phyloP scores from a whole-genome alignment of 352 stramenopile genomes.

The Globisporangium orthogonon region DNA sequence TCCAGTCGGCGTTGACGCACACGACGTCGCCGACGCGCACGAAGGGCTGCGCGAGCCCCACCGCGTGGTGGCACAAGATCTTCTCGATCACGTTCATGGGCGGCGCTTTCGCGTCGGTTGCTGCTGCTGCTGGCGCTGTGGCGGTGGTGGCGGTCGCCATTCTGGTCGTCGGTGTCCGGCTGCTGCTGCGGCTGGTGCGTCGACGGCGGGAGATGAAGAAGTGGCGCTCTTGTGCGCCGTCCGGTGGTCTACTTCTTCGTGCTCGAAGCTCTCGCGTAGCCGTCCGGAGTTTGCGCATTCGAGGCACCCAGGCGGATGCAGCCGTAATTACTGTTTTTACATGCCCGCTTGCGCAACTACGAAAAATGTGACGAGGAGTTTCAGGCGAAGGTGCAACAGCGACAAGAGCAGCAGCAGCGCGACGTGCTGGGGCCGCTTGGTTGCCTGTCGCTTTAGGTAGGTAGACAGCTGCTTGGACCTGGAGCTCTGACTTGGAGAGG shows the following conservation, averaged over 20 bases:
- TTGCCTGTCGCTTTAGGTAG: too few relatives aligned
- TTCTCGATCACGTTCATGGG: constrained; percentile 37
- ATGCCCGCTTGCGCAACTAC: too few relatives aligned
- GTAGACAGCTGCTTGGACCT: too few relatives aligned
- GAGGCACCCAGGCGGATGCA: too few relatives aligned
- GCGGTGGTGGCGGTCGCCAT: neutral
- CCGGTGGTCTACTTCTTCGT: neutral
- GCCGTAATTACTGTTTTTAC: too few relatives aligned
- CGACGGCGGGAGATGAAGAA: neutral
- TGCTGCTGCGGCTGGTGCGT: too few relatives aligned
- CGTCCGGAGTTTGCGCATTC: neutral
- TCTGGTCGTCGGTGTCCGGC: neutral
- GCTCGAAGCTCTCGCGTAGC: neutral
- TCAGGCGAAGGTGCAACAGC: too few relatives aligned
- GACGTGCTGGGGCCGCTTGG: too few relatives aligned
- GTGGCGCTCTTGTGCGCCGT: neutral
- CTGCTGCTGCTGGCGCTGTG: too few relatives aligned
- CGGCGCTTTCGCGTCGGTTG: constrained; percentile 33
- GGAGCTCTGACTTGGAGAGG: too few relatives aligned
- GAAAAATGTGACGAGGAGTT: too few relatives aligned
- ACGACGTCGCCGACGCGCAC: constrained; percentile 71
- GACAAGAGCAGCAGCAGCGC: too few relatives aligned
- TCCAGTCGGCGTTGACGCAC: constrained; percentile 83
- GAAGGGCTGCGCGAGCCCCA: constrained; percentile 59
- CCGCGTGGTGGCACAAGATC: constrained; percentile 72